Evolutionary conservation across 208 protist genomes (phyloP).

Genomic region (Borovskyia barvae): DNA sequence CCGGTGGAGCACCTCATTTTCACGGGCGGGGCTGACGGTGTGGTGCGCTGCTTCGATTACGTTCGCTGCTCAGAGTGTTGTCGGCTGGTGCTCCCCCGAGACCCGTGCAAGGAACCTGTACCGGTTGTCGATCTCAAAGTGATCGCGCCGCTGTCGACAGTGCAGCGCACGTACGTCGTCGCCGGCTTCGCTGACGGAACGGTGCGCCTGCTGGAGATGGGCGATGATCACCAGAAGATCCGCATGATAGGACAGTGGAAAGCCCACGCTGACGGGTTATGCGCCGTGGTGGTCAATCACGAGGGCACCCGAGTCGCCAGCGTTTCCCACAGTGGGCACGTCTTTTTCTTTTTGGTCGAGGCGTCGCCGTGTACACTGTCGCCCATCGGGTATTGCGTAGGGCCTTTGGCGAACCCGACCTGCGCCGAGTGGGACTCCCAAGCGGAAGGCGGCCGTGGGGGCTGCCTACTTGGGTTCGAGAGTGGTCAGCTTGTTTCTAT

Average conservation of each 20-base stretch:
- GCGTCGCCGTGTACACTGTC: conserved; percentile 18
- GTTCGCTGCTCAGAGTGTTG: conserved; percentile 57
- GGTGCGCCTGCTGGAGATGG: conserved; percentile 63
- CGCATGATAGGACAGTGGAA: conserved; percentile 51
- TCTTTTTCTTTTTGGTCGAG: conserved; percentile 93
- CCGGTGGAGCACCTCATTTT: conserved; percentile 75
- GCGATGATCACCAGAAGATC: conserved; percentile 10
- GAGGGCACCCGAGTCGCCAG: conserved; percentile 78
- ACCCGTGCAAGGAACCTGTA: neutral
- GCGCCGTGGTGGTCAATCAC: conserved; percentile 56
- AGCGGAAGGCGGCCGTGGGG: conserved; percentile 13
- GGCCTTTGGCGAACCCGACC: conserved; percentile 45
- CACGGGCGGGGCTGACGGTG: conserved; percentile 91
- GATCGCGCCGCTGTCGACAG: conserved; percentile 8
- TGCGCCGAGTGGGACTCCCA: conserved; percentile 69
- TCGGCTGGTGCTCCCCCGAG: conserved; percentile 13
- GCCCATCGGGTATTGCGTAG: conserved; percentile 81
- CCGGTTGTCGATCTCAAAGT: conserved; percentile 18
- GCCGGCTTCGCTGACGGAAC: conserved; percentile 87
- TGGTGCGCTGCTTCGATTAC: conserved; percentile 91
- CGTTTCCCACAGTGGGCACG: conserved; percentile 62
- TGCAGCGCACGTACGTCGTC: conserved; percentile 38
- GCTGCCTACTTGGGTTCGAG: conserved; percentile 70
- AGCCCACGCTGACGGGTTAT: conserved; percentile 62
- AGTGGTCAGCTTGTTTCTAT: conserved; percentile 74